These are phyloP conservation scores for Erysimum cheiri DNA, from an alignment of 441 rosid species.

Conservation along the genomic window DNA sequence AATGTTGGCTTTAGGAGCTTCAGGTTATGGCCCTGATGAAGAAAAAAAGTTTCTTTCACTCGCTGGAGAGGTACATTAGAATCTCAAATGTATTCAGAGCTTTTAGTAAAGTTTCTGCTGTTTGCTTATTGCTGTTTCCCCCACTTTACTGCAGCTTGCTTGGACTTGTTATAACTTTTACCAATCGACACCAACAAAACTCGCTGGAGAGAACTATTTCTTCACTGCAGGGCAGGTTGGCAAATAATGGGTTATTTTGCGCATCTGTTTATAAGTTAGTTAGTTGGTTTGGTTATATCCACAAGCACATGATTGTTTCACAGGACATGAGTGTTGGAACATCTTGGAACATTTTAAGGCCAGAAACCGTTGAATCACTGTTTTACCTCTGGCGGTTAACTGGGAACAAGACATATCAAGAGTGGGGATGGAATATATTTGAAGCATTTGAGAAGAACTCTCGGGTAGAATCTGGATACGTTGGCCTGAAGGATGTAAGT, in stretches of 20 bases:
- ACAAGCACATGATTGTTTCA: conserved; percentile 37
- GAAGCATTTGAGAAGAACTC: conserved; percentile 95
- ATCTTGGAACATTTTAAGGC: conserved; percentile 92
- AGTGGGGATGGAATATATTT: conserved; percentile 99
- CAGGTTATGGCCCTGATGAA: conserved; percentile 77
- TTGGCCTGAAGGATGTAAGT: conserved; percentile 94
- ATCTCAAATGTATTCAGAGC: conserved; percentile 16
- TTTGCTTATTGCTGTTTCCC: conserved; percentile 18
- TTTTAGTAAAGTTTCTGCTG: conserved; percentile 8
- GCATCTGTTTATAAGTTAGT: neutral
- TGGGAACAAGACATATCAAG: conserved; percentile 91
- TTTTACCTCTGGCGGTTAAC: conserved; percentile 96
- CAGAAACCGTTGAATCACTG: conserved; percentile 95
- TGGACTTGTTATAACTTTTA: conserved; percentile 99
- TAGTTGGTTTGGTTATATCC: conserved; percentile 18
- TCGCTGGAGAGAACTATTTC: conserved; percentile 96
- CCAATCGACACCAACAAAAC: conserved; percentile 87
- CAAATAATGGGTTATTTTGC: neutral
- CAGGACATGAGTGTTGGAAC: conserved; percentile 98
- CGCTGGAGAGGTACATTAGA: conserved; percentile 83
- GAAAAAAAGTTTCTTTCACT: conserved; percentile 75
- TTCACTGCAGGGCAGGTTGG: conserved; percentile 78
- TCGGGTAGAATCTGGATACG: conserved; percentile 83
- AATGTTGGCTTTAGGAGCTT: conserved; percentile 97
- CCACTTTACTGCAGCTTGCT: conserved; percentile 70